Conservation (phyloP, 208 protist species). For the Leishmania lainsoni region DNA sequence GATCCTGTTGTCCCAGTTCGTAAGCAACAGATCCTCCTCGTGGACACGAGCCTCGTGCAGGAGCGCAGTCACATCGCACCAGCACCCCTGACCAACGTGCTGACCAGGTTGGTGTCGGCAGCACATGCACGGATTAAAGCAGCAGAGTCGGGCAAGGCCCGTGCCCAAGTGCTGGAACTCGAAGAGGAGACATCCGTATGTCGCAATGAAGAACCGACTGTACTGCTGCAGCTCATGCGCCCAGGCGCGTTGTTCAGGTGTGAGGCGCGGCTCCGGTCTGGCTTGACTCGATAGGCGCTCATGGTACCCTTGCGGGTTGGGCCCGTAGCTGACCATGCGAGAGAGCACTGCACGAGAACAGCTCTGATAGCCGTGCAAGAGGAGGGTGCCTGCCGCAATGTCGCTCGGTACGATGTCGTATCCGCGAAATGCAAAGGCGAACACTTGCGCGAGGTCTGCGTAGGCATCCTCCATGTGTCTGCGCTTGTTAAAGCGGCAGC, state of each 20-base stretch:
- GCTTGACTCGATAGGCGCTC: slow-evolving; percentile 67
- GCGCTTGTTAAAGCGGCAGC: slow-evolving; percentile 43
- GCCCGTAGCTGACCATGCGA: slow-evolving; percentile 36
- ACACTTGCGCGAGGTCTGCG: slow-evolving; percentile 53
- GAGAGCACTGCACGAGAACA: slow-evolving; percentile 34
- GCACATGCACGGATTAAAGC: slow-evolving; percentile 70
- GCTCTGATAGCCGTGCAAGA: slow-evolving; percentile 76
- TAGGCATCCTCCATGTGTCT: slow-evolving; percentile 51
- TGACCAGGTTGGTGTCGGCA: slow-evolving; percentile 47
- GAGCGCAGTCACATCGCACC: slow-evolving; percentile 71
- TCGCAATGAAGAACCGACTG: slow-evolving; percentile 74
- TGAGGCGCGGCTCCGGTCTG: slow-evolving; percentile 40
- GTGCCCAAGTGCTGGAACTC: slow-evolving; percentile 68
- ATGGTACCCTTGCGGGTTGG: slow-evolving; percentile 26
- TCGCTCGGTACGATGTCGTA: slow-evolving; percentile 89
- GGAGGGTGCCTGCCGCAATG: slow-evolving; percentile 79
- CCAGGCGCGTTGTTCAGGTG: slow-evolving; percentile 31
- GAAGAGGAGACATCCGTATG: slow-evolving; percentile 81
- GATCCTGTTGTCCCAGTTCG: slow-evolving; percentile 67
- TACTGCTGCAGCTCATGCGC: slow-evolving; percentile 61
- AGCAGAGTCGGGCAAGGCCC: slow-evolving; percentile 58
- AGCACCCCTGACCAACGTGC: slow-evolving; percentile 55
- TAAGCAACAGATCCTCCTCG: slow-evolving; percentile 74
- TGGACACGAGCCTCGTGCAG: slow-evolving; percentile 49
- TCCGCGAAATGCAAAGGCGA: slow-evolving; percentile 77